Conservation (phyloP, 2,329 filamentous ascomycete species). For the Colletotrichum scovillei region DNA sequence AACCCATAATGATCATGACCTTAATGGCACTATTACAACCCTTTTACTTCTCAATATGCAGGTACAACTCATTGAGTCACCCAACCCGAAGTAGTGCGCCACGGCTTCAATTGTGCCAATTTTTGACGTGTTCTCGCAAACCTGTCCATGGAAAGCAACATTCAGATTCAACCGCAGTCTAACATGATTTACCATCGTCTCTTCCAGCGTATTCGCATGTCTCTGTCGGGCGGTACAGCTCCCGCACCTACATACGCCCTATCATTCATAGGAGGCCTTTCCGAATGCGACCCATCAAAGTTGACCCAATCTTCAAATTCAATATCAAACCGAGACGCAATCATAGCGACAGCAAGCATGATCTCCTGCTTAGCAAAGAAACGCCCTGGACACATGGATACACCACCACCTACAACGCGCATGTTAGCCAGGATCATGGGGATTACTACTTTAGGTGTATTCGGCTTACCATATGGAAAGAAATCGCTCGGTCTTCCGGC, state of each 20-base stretch:
- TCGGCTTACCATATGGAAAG: slow-evolving; percentile 12
- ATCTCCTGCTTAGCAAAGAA: slow-evolving; percentile 54
- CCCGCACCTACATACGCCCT: slow-evolving; percentile 12
- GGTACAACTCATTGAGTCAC: too few relatives aligned
- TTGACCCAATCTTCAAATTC: slow-evolving; percentile 39
- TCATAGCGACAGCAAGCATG: slow-evolving; percentile 45
- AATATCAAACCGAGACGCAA: slow-evolving; percentile 45
- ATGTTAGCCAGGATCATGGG: neutral
- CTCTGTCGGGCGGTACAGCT: slow-evolving; percentile 23
- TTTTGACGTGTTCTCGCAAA: too few relatives aligned
- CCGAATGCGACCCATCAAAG: neutral
- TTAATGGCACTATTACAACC: neutral
- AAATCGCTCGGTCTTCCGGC: slow-evolving; percentile 12
- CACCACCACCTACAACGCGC: slow-evolving; percentile 43
- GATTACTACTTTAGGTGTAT: too few relatives aligned
- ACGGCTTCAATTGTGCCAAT: too few relatives aligned
- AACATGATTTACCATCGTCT: too few relatives aligned
- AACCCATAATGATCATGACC: slow-evolving; percentile 21
- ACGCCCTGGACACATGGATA: slow-evolving; percentile 50
- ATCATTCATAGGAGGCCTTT: neutral
- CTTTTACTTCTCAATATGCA: too few relatives aligned
- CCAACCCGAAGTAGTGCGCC: too few relatives aligned
- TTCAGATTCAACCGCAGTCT: too few relatives aligned
- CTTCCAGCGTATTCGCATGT: slow-evolving; percentile 8
- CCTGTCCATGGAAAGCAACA: too few relatives aligned